Evolutionary conservation across 163 green algal species (phyloP), one percentile per base, ranked within the genome.

Genomic region (Chlorella variabilis): DNA sequence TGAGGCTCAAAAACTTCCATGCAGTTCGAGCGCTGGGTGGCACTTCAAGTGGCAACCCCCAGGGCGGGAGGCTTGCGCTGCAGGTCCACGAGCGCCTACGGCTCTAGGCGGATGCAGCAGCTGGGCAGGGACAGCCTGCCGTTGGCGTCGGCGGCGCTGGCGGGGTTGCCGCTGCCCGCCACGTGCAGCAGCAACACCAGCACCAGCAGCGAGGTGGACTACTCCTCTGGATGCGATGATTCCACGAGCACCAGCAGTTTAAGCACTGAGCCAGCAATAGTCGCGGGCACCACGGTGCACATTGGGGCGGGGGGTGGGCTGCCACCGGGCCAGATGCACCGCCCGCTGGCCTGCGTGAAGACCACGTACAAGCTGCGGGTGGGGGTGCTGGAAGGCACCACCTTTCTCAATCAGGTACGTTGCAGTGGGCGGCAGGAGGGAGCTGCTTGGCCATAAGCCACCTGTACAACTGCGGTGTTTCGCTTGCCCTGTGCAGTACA

Each of bases 321-420:
- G 54, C 54, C 54, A n/a, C 20, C 23, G 23, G 20, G 21, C 17
- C 5, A 11, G 36, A 34, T 7, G 36, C 65, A 59, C 0, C 38
- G 36, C 5, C 8, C 56, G 34, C 7, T 71, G 17, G n/a, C 65
- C 9, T 23, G 7, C 61, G 41, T 89, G 41, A 86, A 87, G 70
- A 81, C 68, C 8, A 91, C 84, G 13, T 41, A 70, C 42, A 81
- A 82, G 70, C 76, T 91, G 69, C 77, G 70, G 13, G 85, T 91
- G 34, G 87, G 87, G n/a, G 76, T 84, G 38, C 75, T 91, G n/a
- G 83, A 91, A 91, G 93, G 92, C 71, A 90, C 92, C 68, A 92
- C 93, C 0, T 96, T 97, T 79, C 87, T 97, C 59, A 96, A 96
- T 77, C 86, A 80, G 56, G 73, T 70, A 36, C 62, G 33, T 13